Percentiles rank a stretch among this genome's conserved stretches.
These are phyloP conservation scores for Pseudogymnoascus sp. DNA, from an alignment of 2,329 filamentous ascomycete genomes.

Conservation along the genomic window DNA sequence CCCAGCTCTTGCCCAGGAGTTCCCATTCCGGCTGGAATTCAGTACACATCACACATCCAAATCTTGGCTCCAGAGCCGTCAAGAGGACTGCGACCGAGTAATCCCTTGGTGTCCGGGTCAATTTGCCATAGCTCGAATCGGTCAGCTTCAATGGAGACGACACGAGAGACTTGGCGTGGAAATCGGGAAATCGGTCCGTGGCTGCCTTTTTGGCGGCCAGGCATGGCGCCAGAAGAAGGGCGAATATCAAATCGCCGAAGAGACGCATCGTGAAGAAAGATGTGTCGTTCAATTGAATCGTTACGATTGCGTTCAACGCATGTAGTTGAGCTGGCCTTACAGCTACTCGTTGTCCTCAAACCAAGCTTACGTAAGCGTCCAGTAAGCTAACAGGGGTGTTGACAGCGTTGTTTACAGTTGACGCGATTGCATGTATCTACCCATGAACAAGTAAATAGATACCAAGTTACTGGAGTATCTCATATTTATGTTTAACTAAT, in stretches of 20 bases:
- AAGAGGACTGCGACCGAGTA: conserved; percentile 76
- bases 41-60: conserved; percentile 75
- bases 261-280: conserved; percentile 54
- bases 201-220: conserved; percentile 57
- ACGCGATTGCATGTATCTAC: conserved; percentile 11
- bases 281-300: conserved; percentile 8
- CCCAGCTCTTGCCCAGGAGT: conserved; percentile 77
- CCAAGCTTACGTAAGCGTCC: background rate
- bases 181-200: conserved; percentile 61
- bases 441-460: conserved; percentile 7
- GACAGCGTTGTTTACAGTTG: conserved; percentile 4
- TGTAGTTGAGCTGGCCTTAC: conserved; percentile 5
- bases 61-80: conserved; percentile 76
- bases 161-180: conserved; percentile 57
- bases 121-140: conserved; percentile 64
- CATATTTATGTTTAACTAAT: conserved; percentile 3
- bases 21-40: conserved; percentile 96
- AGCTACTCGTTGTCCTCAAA: conserved; percentile 8
- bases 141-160: conserved; percentile 67
- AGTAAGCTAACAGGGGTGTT: conserved; percentile 2
- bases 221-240: conserved; percentile 52
- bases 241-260: conserved; percentile 53
- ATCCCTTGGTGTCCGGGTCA: conserved; percentile 72
- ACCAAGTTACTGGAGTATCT: conserved; percentile 8
- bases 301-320: background rate